Evolutionary conservation across 2,329 filamentous ascomycete species (phyloP), one percentile per base, ranked within the genome.

Genomic region (Monosporascus sp.): DNA sequence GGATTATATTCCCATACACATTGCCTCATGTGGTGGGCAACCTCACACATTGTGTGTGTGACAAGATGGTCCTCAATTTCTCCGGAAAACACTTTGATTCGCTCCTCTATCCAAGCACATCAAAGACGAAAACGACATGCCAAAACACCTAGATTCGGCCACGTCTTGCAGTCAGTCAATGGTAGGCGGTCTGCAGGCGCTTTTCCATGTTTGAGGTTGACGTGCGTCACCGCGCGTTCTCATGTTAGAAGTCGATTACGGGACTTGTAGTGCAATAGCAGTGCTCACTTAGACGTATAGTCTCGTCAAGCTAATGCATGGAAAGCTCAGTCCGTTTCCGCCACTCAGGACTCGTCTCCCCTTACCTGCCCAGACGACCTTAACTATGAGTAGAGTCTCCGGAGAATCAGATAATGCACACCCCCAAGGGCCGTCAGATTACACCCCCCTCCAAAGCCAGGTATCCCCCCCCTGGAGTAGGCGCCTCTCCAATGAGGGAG

Each of bases 1-100:
- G 43, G 17, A 45, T 27, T 27, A 45, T 14, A 50, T 53, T 54
- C 51, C 46, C 27, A 48, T 55, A 16, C 52, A 51, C 37, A 1
- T 45, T 55, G 51, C 52, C 52, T 52, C 48, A 40, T 26, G 43
- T 11, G 26, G 37, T 46, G 47, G 45, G 41, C 27, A 55, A 43
- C 56, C 57, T 63, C 59, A 63, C 59, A 65, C 62, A 60, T 57
- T 60, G 59, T 55, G 58, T 58, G 62, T 64, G 63, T 61, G 62
- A 64, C 58, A 60, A 60, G 48, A 46, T 55, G 60, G 56, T 62
- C 58, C 55, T 63, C 58, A 63, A 60, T 62, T 59, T 63, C 60
- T 61, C 58, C 56, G 60, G 57, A 58, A 53, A 58, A 56, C 20
- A 26, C 11, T 45, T 14, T 45, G 43, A 45, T 45, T 45, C 43